Conservation (phyloP, 176 grass and related monocot species). For the Cenchrus americanus region DNA sequence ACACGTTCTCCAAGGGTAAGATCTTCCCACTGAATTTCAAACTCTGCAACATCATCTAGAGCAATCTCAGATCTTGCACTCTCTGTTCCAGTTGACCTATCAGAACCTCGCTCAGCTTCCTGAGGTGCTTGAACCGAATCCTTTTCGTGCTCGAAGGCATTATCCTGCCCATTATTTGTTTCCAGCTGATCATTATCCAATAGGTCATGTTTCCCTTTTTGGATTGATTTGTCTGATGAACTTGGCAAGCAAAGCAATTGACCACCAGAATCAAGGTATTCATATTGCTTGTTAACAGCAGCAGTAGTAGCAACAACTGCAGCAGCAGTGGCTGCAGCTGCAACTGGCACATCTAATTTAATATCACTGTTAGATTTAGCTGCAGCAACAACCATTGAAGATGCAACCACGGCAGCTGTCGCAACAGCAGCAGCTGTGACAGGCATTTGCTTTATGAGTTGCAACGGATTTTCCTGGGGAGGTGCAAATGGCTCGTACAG, state of each 20-base stretch:
- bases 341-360: conserved; percentile 75
- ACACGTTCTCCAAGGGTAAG: conserved; percentile 86
- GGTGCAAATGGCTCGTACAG: conserved; percentile 38
- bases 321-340: conserved; percentile 93
- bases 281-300: conserved; percentile 75
- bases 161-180: conserved; percentile 56
- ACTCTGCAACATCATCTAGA: conserved; percentile 81
- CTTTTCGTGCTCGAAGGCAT: conserved; percentile 51
- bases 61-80: conserved; percentile 83
- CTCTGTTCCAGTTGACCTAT: conserved; percentile 84
- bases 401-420: conserved; percentile 97
- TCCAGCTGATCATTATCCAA: conserved; percentile 55
- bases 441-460: conserved; percentile 76
- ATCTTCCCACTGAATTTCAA: conserved; percentile 98
- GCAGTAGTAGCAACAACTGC: conserved; percentile 94
- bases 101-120: conserved; percentile 71
- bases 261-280: conserved; percentile 54
- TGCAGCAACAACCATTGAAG: conserved; percentile 92
- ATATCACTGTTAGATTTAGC: conserved; percentile 88
- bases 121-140: conserved; percentile 50
- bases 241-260: conserved; percentile 58
- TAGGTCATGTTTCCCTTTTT: conserved; percentile 45
- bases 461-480: conserved; percentile 45
- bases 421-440: conserved; percentile 95
- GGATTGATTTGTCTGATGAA: conserved; percentile 46